Conservation (phyloP, 192 early-diverging fungal genomes). For the Coemansia sp. region DNA sequence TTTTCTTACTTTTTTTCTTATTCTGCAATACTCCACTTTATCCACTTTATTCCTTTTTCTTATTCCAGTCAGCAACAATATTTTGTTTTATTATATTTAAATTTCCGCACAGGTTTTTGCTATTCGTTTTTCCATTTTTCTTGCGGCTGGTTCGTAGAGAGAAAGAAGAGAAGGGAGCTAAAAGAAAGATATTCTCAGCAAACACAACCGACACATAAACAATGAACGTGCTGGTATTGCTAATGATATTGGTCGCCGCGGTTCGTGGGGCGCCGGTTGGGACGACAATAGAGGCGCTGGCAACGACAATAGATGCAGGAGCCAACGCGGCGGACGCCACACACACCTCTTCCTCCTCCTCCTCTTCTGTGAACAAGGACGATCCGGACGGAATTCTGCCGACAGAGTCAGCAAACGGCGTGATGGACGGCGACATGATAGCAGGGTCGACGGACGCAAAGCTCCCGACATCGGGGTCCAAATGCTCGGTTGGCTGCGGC, state of each 20-base stretch:
- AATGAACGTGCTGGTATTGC: background rate
- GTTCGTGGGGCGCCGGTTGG: background rate
- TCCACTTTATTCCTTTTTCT: constrained; percentile 13
- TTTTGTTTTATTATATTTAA: constrained; percentile 1
- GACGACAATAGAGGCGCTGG: background rate
- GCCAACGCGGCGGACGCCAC: background rate
- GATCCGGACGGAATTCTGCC: constrained; percentile 10
- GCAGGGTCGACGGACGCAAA: background rate
- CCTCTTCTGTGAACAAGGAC: constrained; percentile 3
- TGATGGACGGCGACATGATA: constrained; percentile 9
- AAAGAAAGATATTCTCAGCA: background rate
- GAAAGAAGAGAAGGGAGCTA: background rate
- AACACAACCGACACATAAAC: background rate
- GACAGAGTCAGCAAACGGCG: background rate
- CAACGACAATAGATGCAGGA: background rate
- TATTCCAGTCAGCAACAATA: background rate
- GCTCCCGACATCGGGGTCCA: constrained; percentile 10
- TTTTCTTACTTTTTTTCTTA: background rate
- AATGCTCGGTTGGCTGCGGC: constrained; percentile 46
- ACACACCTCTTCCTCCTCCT: background rate
- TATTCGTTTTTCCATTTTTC: background rate
- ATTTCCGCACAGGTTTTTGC: background rate
- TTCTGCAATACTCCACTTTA: constrained; percentile 4
- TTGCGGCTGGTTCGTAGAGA: background rate
- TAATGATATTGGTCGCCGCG: background rate